Conservation (phyloP, 768 basidiomycete species). For the Boletus eberwhitei region DNA sequence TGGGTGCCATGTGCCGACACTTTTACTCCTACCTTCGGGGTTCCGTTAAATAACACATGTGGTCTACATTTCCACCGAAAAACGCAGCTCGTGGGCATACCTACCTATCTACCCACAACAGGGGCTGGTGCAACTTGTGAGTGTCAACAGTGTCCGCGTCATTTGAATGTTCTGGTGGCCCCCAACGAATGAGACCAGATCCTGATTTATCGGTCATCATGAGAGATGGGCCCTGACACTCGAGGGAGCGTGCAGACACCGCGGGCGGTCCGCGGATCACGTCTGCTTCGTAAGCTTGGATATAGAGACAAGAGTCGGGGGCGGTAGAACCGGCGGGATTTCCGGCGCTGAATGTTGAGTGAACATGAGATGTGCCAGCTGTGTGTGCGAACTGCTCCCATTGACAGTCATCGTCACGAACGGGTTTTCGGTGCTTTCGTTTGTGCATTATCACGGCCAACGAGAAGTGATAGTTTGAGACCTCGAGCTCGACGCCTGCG, state of each 20-base stretch:
- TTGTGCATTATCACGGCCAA: slow-evolving; percentile 19
- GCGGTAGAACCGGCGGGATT: neutral
- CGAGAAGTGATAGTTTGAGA: neutral
- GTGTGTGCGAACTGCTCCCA: slow-evolving; percentile 3
- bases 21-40: slow-evolving; percentile 8
- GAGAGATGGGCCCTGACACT: slow-evolving; percentile 19
- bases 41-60: slow-evolving; percentile 1
- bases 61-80: slow-evolving; percentile 6
- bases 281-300: slow-evolving; percentile 79
- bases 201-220: slow-evolving; percentile 13
- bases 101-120: slow-evolving; percentile 83
- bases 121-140: neutral
- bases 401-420: slow-evolving; percentile 3
- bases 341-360: neutral
- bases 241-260: slow-evolving; percentile 33
- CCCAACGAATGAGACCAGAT: slow-evolving; percentile 37
- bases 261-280: slow-evolving; percentile 54
- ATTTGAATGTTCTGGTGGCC: slow-evolving; percentile 11
- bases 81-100: slow-evolving; percentile 33
- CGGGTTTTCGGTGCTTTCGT: slow-evolving; percentile 22
- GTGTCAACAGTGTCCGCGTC: slow-evolving; percentile 1
- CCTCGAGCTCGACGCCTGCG: neutral
- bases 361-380: neutral
- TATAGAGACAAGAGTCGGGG: slow-evolving; percentile 37
- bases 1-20: slow-evolving; percentile 4